phyloP scores from a whole-genome alignment of 257 asterid species.

The Perilla frutescens region DNA sequence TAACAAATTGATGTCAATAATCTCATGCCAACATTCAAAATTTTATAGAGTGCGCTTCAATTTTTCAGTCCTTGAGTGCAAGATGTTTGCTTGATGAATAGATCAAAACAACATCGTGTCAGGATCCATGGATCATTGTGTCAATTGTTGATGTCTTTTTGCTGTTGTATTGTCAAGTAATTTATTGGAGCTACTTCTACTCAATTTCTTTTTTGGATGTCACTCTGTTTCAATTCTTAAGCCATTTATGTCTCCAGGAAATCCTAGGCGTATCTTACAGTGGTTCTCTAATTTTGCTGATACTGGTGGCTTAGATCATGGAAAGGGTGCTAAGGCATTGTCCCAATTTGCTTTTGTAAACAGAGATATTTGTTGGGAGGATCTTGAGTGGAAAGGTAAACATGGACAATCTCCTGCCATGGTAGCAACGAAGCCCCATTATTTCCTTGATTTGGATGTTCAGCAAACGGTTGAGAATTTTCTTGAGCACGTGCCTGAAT shows the following conservation, averaged over 20 bases:
- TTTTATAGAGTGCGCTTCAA: conserved; percentile 2
- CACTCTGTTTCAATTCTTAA: conserved; percentile 4
- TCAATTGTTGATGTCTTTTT: neutral
- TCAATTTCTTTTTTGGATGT: conserved; percentile 7
- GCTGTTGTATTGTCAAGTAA: neutral
- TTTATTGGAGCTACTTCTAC: neutral
- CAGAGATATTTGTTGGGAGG: conserved; percentile 98
- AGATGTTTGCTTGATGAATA: neutral
- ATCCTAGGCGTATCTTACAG: conserved; percentile 68
- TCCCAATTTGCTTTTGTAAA: conserved; percentile 90
- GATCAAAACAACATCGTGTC: neutral
- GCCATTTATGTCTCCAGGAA: conserved; percentile 58
- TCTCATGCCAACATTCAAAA: neutral
- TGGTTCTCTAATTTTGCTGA: conserved; percentile 91
- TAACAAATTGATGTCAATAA: neutral
- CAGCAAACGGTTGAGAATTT: conserved; percentile 88
- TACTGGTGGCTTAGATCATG: conserved; percentile 61
- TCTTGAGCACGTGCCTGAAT: conserved; percentile 89
- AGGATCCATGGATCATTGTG: neutral
- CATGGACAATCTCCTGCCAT: conserved; percentile 99
- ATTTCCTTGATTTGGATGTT: conserved; percentile 96
- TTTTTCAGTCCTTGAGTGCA: conserved; percentile 11
- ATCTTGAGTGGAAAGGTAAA: conserved; percentile 96
- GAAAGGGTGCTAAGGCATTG: conserved; percentile 91
- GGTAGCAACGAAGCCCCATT: conserved; percentile 99